phyloP scores from a whole-genome alignment of 2,329 filamentous ascomycete genomes.

The Colletotrichum brevisporum region DNA sequence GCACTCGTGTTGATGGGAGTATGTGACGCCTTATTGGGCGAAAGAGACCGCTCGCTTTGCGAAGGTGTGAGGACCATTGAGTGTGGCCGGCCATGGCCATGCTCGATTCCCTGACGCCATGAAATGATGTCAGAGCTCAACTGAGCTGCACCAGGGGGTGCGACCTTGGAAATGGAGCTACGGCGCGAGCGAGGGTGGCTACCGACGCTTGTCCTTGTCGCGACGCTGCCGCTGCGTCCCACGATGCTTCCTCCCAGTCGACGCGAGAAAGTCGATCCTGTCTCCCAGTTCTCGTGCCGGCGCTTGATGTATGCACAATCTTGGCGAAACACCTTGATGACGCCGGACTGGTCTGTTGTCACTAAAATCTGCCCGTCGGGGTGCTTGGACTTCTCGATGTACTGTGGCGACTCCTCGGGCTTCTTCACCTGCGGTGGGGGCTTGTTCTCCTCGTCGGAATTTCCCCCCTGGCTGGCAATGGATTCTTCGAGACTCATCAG shows the following conservation, averaged over 20 bases:
- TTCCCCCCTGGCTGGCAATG: constrained; percentile 56
- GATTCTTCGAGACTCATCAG: constrained; percentile 81
- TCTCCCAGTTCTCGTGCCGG: constrained; percentile 82
- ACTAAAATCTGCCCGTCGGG: constrained; percentile 90
- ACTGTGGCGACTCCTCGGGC: constrained; percentile 81
- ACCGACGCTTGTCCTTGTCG: constrained; percentile 66
- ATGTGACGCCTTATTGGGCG: constrained; percentile 62
- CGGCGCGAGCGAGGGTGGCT: constrained; percentile 65
- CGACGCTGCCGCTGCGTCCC: constrained; percentile 69
- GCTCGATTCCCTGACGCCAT: constrained; percentile 81
- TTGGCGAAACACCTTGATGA: constrained; percentile 95
- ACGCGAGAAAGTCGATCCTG: constrained; percentile 81
- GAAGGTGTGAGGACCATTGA: constrained; percentile 55
- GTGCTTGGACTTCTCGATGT: constrained; percentile 82
- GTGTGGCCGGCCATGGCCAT: constrained; percentile 55
- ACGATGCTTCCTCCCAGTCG: constrained; percentile 71
- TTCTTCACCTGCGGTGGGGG: constrained; percentile 50
- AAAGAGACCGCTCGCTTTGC: constrained; percentile 69
- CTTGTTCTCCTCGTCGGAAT: constrained; percentile 52
- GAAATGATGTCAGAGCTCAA: constrained; percentile 81
- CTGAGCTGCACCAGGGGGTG: constrained; percentile 48
- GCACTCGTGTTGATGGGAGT: constrained; percentile 54
- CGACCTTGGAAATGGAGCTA: constrained; percentile 63
- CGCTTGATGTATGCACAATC: constrained; percentile 91
- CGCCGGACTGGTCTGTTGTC: constrained; percentile 88